These are phyloP conservation scores for Letharia columbiana DNA, from an alignment of 495 filamentous ascomycete species.

Conservation along the genomic window DNA sequence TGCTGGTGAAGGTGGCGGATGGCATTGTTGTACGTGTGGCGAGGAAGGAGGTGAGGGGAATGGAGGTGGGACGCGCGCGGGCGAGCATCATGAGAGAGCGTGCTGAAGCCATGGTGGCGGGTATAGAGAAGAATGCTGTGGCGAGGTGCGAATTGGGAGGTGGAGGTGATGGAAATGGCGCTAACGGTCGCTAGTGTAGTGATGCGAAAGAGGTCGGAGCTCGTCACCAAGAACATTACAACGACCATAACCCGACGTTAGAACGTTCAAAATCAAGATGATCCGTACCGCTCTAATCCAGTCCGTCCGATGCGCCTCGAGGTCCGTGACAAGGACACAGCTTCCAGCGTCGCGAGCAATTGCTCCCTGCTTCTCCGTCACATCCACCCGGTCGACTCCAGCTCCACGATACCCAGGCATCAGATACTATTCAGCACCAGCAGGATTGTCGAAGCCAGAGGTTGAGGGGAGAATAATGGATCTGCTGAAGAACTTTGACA, in stretches of 20 bases:
- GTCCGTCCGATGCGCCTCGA: constrained; percentile 38
- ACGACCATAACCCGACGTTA: neutral
- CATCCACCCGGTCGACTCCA: constrained; percentile 47
- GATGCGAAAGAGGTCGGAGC: constrained; percentile 12
- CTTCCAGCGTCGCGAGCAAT: constrained; percentile 25
- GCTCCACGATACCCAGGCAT: constrained; percentile 49
- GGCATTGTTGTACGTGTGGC: constrained; percentile 25
- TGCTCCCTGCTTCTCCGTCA: constrained; percentile 39
- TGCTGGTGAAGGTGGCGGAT: constrained; percentile 56
- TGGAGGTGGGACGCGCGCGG: constrained; percentile 38
- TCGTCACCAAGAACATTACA: neutral
- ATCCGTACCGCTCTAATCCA: constrained; percentile 76
- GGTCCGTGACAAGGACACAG: constrained; percentile 14
- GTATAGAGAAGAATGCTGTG: neutral
- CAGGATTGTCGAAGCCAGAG: constrained; percentile 68
- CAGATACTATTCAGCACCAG: constrained; percentile 78
- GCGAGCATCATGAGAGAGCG: constrained; percentile 45
- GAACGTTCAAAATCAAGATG: constrained; percentile 62
- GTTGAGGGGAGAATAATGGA: constrained; percentile 88
- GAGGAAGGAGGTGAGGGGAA: constrained; percentile 30
- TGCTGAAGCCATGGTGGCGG: constrained; percentile 41
- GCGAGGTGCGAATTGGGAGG: neutral
- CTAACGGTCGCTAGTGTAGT: constrained; percentile 10
- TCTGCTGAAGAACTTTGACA: constrained; percentile 91
- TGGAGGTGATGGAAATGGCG: neutral